Evolutionary conservation across 2,329 filamentous ascomycete genomes (phyloP), one percentile per base, ranked within the genome.

Genomic region (Epichloe elymi): DNA sequence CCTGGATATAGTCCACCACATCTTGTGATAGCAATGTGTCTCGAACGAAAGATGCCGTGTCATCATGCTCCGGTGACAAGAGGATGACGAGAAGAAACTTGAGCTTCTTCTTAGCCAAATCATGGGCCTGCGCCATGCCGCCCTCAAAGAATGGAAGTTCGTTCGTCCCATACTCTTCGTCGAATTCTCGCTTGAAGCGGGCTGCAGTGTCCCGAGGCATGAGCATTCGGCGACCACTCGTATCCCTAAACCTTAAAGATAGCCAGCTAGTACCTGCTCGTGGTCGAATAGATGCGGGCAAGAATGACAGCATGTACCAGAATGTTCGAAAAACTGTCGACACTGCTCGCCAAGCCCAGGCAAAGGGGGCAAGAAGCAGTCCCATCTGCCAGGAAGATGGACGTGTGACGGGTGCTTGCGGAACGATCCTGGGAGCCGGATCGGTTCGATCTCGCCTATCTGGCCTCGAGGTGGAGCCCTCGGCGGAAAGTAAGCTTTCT

Each of bases 21-120:
- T 90, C 83, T 1, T 80, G 78, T 1, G 84, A 77, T 7, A 96
- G 76, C 0, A 98, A 75, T 0, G 89, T 96, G 26, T 95, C 84
- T 40, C 80, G 80, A 54, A 90, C 80, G 69, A 95, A 98, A 0
- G 78, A 74, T 20, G 81, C 76, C 1, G 87, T 97, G 59, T 97
- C 89, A 62, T 98, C 93, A 66, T 98, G 91, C 67, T 97, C 93
- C 0, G 90, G 88, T 0, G 90, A 94, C 49, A 95, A 71, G 15
- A 98, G 76, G 5, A 97, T 72, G 15, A 96, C 84, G n/a, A 97
- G 69, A 14, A 98, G 73, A 63, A 94, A 95, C 63, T 94, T 94
- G 51, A 96, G 76, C 37, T 97, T 88, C 58, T 82, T 83, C 71
- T 97, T 96, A 5, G 91, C 89, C 38, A 84, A 70, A 62, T 98